Conservation (phyloP, 345 rosid species). For the Populus simonii region DNA sequence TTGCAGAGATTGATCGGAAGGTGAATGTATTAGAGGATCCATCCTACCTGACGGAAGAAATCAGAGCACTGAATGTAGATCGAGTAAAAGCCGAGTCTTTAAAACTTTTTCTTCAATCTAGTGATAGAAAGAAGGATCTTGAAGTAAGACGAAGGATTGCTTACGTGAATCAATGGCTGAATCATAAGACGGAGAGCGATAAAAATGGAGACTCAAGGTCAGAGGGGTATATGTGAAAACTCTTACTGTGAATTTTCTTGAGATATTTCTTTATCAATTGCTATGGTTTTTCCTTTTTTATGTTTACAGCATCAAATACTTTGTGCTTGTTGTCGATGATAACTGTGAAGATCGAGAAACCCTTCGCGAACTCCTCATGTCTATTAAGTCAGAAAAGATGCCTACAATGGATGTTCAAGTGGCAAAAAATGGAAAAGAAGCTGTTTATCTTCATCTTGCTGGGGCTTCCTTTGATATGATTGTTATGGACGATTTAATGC, state of each 20-base stretch:
- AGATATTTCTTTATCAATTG: no score
- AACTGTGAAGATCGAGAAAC: background rate
- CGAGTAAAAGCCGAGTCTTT: background rate
- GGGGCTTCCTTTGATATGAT: background rate
- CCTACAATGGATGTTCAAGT: background rate
- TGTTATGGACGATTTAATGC: background rate
- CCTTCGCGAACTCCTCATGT: background rate
- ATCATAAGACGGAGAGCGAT: background rate
- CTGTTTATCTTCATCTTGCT: background rate
- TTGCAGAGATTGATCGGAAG: background rate
- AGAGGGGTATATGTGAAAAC: no score
- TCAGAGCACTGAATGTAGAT: background rate
- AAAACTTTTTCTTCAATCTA: background rate
- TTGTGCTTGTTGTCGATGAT: background rate
- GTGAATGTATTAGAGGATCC: background rate
- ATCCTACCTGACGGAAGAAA: background rate
- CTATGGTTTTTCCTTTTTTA: no score
- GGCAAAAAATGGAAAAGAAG: background rate
- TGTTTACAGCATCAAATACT: background rate
- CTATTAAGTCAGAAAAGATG: background rate
- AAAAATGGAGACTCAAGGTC: no score
- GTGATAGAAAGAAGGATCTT: background rate
- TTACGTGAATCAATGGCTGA: background rate
- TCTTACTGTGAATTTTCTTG: no score
- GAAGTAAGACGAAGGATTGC: background rate